Evolutionary conservation across 805 yeast genomes (phyloP), one percentile per base, ranked within the genome.

Genomic region (Lachancea quebecensis): DNA sequence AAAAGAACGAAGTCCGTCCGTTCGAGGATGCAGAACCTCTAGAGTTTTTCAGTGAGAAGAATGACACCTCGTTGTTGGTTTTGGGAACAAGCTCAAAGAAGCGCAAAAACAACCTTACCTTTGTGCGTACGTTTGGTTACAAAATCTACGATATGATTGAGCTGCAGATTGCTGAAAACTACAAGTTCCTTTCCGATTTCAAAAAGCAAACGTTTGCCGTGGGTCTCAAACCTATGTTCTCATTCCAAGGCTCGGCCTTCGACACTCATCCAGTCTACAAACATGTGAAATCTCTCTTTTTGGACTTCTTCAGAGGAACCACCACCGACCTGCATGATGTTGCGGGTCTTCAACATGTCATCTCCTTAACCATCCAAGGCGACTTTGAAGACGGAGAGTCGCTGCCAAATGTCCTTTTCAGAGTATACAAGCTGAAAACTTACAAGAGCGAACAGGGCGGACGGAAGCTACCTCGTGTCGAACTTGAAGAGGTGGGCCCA

Each of bases 121-220:
- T 90, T 66, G 72, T 82, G 29, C 78, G 99, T 62, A 88, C 95
- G 39, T 93, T 93, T 72, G 88, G 89, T 62, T 85, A 79, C 68
- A 85, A 88, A 65, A 69, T 93, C 10, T 91, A 83, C 64, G 99
- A 93, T 63, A 91, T 93, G 96, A 73, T 93, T 57, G 99, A 93
- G 70, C 72, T 93, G 49, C 76, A 83, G 45, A 77, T 87, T 36
- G 78, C 79, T 48, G 77, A 78, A 35, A 78, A 82, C 63, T 78
- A 65, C 60, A 87, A 88, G 64, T 70, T 90, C 34, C 72, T 93
- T 45, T 67, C 75, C 48, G 97, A 91, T 56, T 93, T 93, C 74
- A 81, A 77, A 55, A 82, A 83, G 55, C 62, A 72, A 45, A 88
- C 96, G 1, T 88, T 90, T 67, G 78, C 83, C 36, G 72, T 91